Conservation (phyloP, 106 monocot species). For the Triglochin maritima region DNA sequence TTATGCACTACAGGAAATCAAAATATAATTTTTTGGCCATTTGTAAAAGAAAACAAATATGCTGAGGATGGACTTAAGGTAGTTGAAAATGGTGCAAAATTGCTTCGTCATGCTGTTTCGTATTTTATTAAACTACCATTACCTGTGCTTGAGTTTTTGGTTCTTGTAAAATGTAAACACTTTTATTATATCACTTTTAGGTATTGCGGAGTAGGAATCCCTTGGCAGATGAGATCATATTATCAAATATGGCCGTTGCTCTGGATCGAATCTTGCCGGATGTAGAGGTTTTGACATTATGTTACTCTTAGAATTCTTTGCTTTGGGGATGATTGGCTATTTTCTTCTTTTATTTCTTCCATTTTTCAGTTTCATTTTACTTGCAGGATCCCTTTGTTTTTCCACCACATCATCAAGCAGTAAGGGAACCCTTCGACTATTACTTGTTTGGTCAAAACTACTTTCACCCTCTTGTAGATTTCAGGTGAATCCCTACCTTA, state of each 20-base stretch:
- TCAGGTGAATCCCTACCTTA: conserved; percentile 32
- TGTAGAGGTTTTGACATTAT: conserved; percentile 40
- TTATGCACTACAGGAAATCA: no score
- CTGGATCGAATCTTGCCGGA: conserved; percentile 85
- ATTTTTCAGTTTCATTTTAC: not conserved
- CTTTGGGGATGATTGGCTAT: not conserved
- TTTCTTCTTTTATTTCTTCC: not conserved
- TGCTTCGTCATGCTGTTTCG: not conserved
- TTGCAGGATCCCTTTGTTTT: conserved; percentile 78
- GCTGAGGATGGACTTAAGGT: no score
- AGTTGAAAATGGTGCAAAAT: not conserved
- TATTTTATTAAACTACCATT: not conserved
- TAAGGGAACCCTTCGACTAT: conserved; percentile 92
- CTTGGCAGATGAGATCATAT: conserved; percentile 53
- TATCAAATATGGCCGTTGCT: conserved; percentile 66
- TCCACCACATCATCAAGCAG: conserved; percentile 63
- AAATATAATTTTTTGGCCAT: no score
- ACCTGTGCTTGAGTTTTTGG: not conserved
- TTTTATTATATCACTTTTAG: conserved; percentile 14
- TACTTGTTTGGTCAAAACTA: conserved; percentile 92
- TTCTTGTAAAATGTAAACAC: not conserved
- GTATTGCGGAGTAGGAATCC: conserved; percentile 61
- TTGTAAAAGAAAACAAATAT: no score
- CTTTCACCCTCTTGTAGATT: conserved; percentile 74
- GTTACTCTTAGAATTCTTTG: not conserved